A percentile compares a stretch with the other conserved stretches of the same genome.
Conservation (phyloP, 208 protist genomes). For the Crithidia acanthocephali region DNA sequence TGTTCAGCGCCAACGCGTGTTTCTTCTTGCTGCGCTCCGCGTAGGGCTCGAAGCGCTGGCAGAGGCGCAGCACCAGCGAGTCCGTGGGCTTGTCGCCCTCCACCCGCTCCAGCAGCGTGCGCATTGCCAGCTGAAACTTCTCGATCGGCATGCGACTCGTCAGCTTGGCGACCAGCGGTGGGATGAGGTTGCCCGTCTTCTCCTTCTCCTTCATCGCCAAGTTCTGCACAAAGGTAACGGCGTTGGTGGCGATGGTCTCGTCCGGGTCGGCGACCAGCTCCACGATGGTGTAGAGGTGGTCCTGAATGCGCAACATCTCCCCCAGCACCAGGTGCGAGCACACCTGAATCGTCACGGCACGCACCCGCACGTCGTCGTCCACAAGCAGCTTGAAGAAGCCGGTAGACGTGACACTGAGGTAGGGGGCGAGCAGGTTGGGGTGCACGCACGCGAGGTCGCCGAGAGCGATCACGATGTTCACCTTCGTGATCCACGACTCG, state of each 20-base stretch:
- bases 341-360: conserved; percentile 91
- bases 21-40: conserved; percentile 80
- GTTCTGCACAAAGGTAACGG: conserved; percentile 90
- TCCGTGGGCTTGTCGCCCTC: conserved; percentile 91
- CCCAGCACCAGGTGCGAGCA: conserved; percentile 91
- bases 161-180: conserved; percentile 79
- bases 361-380: conserved; percentile 86
- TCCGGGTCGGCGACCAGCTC: conserved; percentile 90
- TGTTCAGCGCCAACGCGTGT: conserved; percentile 69
- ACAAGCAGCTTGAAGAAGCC: conserved; percentile 88
- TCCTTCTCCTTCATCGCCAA: conserved; percentile 90
- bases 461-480: conserved; percentile 87
- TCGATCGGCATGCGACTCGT: conserved; percentile 77
- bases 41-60: conserved; percentile 84
- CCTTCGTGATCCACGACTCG: conserved; percentile 89
- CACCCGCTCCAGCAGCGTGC: conserved; percentile 83
- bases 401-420: conserved; percentile 68
- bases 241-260: conserved; percentile 83
- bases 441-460: conserved; percentile 91
- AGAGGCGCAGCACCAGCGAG: conserved; percentile 87
- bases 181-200: conserved; percentile 89
- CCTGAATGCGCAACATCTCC: conserved; percentile 90
- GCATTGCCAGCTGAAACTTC: conserved; percentile 88
- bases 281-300: conserved; percentile 88
- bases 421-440: conserved; percentile 84